Evolutionary conservation across 148 eudicot species (phyloP).

Genomic region (Suaeda aralocaspica): DNA sequence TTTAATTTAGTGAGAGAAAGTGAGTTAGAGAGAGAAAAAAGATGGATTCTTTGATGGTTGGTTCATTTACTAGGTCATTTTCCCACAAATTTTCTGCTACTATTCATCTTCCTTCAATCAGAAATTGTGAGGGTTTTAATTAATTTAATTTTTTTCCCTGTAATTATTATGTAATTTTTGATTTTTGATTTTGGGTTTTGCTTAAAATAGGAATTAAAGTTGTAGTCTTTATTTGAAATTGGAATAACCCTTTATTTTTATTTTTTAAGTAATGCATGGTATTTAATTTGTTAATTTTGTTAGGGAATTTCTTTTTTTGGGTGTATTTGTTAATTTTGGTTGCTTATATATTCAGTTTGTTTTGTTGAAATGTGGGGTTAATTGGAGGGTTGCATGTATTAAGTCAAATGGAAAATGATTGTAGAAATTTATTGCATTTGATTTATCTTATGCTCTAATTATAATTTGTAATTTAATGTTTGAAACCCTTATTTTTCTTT

Average conservation of each 20-base stretch:
- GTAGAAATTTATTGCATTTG: not conserved
- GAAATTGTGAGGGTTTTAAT: not conserved
- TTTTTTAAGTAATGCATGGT: not conserved
- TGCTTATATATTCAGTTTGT: not conserved
- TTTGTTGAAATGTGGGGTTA: not conserved
- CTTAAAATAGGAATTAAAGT: not conserved
- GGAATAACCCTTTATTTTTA: conserved; percentile 4
- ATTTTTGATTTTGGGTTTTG: not conserved
- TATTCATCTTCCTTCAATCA: conserved; percentile 20
- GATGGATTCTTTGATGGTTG: conserved; percentile 28
- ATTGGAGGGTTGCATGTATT: not conserved
- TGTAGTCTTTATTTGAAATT: not conserved
- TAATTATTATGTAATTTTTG: too few relatives aligned
- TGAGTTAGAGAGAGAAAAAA: not conserved
- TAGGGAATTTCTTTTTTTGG: not conserved
- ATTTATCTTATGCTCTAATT: too few relatives aligned
- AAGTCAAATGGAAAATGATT: not conserved
- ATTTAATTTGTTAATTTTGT: not conserved
- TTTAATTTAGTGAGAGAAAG: not conserved
- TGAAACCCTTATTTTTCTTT: too few relatives aligned
- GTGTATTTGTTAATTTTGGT: not conserved
- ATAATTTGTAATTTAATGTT: too few relatives aligned
- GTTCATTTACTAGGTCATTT: conserved; percentile 17
- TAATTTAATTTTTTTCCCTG: not conserved
- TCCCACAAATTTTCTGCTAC: conserved; percentile 20